Evolutionary conservation across 1,139 yeast genomes (phyloP), one percentile per base, ranked within the genome.

Genomic region (Yamadazyma atmosphaerica): DNA sequence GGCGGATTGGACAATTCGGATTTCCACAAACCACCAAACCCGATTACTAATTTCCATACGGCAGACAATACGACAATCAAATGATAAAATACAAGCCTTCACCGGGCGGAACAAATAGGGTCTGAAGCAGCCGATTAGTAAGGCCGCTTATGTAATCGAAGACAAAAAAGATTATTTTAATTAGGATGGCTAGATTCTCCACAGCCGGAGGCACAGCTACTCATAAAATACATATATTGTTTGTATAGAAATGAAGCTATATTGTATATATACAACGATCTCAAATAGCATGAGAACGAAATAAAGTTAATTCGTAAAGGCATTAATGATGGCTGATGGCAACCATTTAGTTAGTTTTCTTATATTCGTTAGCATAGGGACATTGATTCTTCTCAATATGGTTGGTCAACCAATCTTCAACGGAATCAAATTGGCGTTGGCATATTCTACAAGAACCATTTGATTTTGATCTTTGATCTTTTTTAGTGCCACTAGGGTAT

Each of bases 401-500:
- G 33, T 71, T 69, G 34, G 68, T 63, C 46, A 89, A 67, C 97
- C 97, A 89, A 37, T 77, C 81, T 47, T 86, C 94, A 25, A 86
- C 95, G 46, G 76, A 81, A 17, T 59, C 65, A 55, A 87, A 89
- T 40, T 62, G 64, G 52, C 61, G 56, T 23, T 83, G 84, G 60
- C 97, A 89, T 59, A 80, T 83, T 56, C 84, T 79, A 63, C 97
- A 89, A 42, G 68, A 68, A 5, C 97, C 97, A 16, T 72, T 58
- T 33, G 83, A 86, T 38, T 77, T 74, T 14, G 65, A 63, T 47
- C 97, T 73, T 52, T 86, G 86, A 47, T 79, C 82, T 62, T 88
- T 88, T 54, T 82, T 81, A 6, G 96, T 88, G 4, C 95, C 96
- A 33, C 76, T 75, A 3, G 97, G 97, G 60, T 89, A 89, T 52